A percentile compares a stretch with the other conserved stretches of the same genome.
Evolutionary conservation across 176 grass and related monocot species (phyloP).

Genomic region (Ensete glaucum): DNA sequence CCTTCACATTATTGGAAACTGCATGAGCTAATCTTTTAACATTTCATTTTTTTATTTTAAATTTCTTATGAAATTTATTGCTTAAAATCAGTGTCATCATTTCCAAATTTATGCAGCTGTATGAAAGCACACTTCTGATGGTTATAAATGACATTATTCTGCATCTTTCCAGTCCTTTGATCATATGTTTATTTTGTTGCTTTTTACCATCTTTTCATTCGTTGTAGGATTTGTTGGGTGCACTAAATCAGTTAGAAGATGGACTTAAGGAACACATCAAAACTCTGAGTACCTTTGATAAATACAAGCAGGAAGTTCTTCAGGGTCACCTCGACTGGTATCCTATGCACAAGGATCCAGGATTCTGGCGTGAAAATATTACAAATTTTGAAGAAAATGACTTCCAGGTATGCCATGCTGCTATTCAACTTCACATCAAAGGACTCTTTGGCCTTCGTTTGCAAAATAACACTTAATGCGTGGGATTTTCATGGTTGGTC

Average conservation of each 20-base stretch:
- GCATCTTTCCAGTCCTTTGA: not conserved
- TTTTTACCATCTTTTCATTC: constrained; percentile 21
- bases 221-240: constrained; percentile 80
- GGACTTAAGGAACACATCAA: constrained; percentile 81
- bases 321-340: constrained; percentile 96
- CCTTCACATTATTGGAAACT: not conserved
- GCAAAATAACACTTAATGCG: not conserved
- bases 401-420: constrained; percentile 66
- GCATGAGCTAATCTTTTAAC: not conserved
- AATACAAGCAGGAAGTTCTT: constrained; percentile 97
- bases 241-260: constrained; percentile 77
- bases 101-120: too few species aligned
- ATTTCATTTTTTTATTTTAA: not conserved
- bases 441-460: too few species aligned
- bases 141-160: not conserved
- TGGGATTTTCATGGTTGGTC: not conserved
- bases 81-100: too few species aligned
- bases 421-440: not conserved
- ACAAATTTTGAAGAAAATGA: constrained; percentile 96
- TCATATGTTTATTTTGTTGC: constrained; percentile 3
- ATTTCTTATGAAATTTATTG: not conserved
- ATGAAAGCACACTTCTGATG: too few species aligned
- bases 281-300: constrained; percentile 83
- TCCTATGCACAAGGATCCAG: constrained; percentile 92
- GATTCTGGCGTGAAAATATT: constrained; percentile 94